Evolutionary conservation across 2,329 filamentous ascomycete genomes (phyloP).

Genomic region (Botrytis sinoallii): DNA sequence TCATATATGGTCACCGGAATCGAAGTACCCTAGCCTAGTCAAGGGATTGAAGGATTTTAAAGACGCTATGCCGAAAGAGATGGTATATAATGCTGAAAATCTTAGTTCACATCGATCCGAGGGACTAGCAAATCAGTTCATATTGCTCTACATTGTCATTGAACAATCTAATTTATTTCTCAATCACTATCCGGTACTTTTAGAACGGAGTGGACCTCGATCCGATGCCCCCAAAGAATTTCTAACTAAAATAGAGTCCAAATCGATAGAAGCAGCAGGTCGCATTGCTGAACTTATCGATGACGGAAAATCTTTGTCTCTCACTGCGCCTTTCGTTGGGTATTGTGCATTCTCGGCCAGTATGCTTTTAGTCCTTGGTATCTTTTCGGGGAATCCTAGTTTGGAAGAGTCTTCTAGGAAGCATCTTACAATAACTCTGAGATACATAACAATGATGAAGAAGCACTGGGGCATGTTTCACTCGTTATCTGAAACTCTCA

Average conservation of each 20-base stretch:
- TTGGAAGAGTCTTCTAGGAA: slow-evolving; percentile 77
- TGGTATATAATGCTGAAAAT: slow-evolving; percentile 79
- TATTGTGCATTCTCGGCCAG: slow-evolving; percentile 93
- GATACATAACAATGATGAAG: slow-evolving; percentile 91
- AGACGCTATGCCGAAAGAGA: slow-evolving; percentile 61
- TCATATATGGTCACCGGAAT: slow-evolving; percentile 80
- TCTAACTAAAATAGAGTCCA: slow-evolving; percentile 68
- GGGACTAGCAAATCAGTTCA: slow-evolving; percentile 82
- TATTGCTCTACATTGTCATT: slow-evolving; percentile 86
- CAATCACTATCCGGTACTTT: slow-evolving; percentile 74
- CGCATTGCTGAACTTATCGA: slow-evolving; percentile 81
- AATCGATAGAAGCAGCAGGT: slow-evolving; percentile 79
- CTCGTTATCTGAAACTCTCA: slow-evolving; percentile 90
- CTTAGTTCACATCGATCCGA: slow-evolving; percentile 80
- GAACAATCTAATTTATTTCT: slow-evolving; percentile 90
- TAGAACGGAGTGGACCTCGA: slow-evolving; percentile 58
- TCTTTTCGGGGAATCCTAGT: slow-evolving; percentile 77
- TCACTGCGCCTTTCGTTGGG: slow-evolving; percentile 88
- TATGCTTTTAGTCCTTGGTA: slow-evolving; percentile 89
- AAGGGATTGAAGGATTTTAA: slow-evolving; percentile 70
- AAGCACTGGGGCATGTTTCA: slow-evolving; percentile 98
- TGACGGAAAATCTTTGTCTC: slow-evolving; percentile 73
- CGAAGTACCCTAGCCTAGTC: slow-evolving; percentile 68
- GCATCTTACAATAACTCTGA: slow-evolving; percentile 83
- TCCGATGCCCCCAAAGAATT: slow-evolving; percentile 68